phyloP scores from a whole-genome alignment of 768 basidiomycete species.

The Mycena pura region DNA sequence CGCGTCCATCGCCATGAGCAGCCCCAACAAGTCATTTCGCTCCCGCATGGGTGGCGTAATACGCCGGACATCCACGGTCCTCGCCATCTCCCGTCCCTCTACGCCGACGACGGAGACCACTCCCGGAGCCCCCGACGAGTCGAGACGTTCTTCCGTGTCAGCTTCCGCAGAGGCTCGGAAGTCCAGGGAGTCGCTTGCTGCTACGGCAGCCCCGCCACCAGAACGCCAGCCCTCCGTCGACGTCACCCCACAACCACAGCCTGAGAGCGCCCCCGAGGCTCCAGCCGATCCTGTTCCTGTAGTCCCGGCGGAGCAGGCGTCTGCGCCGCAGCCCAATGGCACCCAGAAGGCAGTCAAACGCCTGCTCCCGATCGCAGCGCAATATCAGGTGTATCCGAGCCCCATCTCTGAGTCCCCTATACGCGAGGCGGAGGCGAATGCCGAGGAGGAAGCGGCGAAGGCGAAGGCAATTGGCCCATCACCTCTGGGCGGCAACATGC shows the following conservation, averaged over 20 bases:
- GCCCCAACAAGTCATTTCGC: slow-evolving; percentile 53
- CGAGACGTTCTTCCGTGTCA: slow-evolving; percentile 7
- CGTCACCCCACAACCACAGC: not conserved
- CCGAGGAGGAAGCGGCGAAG: slow-evolving; percentile 31
- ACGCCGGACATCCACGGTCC: slow-evolving; percentile 65
- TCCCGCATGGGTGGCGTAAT: slow-evolving; percentile 65
- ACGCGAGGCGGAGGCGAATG: slow-evolving; percentile 56
- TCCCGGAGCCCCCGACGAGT: slow-evolving; percentile 28
- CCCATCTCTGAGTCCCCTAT: slow-evolving; percentile 76
- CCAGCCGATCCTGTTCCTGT: not conserved
- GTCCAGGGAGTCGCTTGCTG: slow-evolving; percentile 13
- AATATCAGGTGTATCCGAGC: slow-evolving; percentile 50
- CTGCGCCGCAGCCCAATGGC: slow-evolving; percentile 34
- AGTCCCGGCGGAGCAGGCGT: not conserved
- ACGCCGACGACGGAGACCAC: slow-evolving; percentile 37
- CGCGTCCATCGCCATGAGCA: slow-evolving; percentile 33
- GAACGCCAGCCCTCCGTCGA: not conserved
- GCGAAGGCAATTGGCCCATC: slow-evolving; percentile 45
- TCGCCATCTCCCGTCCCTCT: slow-evolving; percentile 43
- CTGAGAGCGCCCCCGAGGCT: not conserved
- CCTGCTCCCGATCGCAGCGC: slow-evolving; percentile 27
- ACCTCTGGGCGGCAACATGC: slow-evolving; percentile 45
- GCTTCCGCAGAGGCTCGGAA: slow-evolving; percentile 12
- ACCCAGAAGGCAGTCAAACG: slow-evolving; percentile 31
- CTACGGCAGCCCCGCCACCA: not conserved